A percentile compares a stretch with the other conserved stretches of the same genome.
These are phyloP conservation scores for Tagetes patula DNA, from an alignment of 129 eudicot species.

Conservation along the genomic window DNA sequence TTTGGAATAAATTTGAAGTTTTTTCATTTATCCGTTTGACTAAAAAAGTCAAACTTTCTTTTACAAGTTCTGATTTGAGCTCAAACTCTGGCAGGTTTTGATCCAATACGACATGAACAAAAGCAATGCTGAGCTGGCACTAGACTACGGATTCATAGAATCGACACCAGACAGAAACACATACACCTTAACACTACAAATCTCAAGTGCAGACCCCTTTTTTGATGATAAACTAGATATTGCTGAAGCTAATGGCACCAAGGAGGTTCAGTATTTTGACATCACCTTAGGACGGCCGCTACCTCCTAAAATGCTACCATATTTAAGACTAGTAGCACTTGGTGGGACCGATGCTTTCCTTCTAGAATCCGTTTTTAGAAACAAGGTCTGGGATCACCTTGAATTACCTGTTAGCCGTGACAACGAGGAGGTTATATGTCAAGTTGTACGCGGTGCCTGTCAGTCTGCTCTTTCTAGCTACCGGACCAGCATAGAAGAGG, in stretches of 20 bases:
- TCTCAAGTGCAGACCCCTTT: constrained; percentile 71
- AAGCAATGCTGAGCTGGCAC: constrained; percentile 94
- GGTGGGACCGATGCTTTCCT: constrained; percentile 90
- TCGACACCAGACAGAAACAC: constrained; percentile 61
- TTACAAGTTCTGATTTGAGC: background rate
- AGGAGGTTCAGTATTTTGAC: constrained; percentile 75
- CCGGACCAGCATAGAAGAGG: constrained; percentile 89
- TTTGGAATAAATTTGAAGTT: background rate
- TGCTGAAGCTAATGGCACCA: constrained; percentile 72
- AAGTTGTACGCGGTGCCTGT: constrained; percentile 75
- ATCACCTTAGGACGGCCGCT: constrained; percentile 74
- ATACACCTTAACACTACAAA: constrained; percentile 81
- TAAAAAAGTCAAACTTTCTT: constrained; percentile 8
- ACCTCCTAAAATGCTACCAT: constrained; percentile 73
- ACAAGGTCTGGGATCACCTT: constrained; percentile 75
- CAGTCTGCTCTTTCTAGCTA: constrained; percentile 82
- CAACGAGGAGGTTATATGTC: constrained; percentile 86
- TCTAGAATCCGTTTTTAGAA: constrained; percentile 83
- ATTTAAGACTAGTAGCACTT: constrained; percentile 82
- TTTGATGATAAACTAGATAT: constrained; percentile 88
- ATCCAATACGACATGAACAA: constrained; percentile 88
- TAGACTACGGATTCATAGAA: constrained; percentile 90
- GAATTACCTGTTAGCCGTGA: constrained; percentile 81
- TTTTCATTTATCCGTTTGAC: constrained; percentile 9
- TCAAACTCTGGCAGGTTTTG: constrained; percentile 53